Conservation (phyloP, 2,329 filamentous ascomycete species). For the Pyrenophora seminiperda region DNA sequence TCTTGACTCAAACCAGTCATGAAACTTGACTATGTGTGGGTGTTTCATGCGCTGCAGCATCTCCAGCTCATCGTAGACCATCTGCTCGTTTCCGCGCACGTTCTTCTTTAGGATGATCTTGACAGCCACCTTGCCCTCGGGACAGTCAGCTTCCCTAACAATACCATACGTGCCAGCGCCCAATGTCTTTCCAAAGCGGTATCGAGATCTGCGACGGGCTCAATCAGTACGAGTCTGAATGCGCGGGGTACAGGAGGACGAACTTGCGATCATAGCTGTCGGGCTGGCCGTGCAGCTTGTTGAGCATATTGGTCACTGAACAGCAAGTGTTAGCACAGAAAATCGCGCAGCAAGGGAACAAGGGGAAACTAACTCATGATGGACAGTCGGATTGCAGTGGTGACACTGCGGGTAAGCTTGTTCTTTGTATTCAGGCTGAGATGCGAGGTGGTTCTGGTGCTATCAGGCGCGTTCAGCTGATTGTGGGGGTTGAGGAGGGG, state of each 20-base stretch:
- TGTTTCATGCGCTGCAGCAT: constrained; percentile 92
- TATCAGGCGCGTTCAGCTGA: constrained; percentile 36
- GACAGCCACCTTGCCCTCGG: constrained; percentile 85
- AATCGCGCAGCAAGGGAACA: constrained; percentile 1
- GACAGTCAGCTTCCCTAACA: constrained; percentile 89
- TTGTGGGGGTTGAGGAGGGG: constrained; percentile 41
- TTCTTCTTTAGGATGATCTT: constrained; percentile 99
- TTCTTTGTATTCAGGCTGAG: constrained; percentile 38
- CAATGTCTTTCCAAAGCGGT: constrained; percentile 89
- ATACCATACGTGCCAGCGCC: constrained; percentile 98
- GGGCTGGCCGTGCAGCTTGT: constrained; percentile 93
- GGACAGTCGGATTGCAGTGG: constrained; percentile 32
- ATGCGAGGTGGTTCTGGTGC: constrained; percentile 31
- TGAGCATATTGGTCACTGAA: constrained; percentile 85
- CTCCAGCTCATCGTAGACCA: constrained; percentile 97
- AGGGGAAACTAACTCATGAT: constrained; percentile 44
- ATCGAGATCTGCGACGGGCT: constrained; percentile 68
- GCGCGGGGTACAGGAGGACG: constrained; percentile 37
- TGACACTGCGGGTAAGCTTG: constrained; percentile 32
- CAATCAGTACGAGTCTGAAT: constrained; percentile 37
- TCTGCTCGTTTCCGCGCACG: constrained; percentile 95
- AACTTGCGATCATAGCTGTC: constrained; percentile 99
- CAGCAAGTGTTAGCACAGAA: constrained; percentile 19
- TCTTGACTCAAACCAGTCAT: constrained; percentile 98
- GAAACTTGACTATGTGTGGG: constrained; percentile 94